Percentiles rank a stretch among this genome's conserved stretches.
These are phyloP conservation scores for Globisporangium camurandrum DNA, from an alignment of 352 stramenopile genomes.

Conservation along the genomic window DNA sequence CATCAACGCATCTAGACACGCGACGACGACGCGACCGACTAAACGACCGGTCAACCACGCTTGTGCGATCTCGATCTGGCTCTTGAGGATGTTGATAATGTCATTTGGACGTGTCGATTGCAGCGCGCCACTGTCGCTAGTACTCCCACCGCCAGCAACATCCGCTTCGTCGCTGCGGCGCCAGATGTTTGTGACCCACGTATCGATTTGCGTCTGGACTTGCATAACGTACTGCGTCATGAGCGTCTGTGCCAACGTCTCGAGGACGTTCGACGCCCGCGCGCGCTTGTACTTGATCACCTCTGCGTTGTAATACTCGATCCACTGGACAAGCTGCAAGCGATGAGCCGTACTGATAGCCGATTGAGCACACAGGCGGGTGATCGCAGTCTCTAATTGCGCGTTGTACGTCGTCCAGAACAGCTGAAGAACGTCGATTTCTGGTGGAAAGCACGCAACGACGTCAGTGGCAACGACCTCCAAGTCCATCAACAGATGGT, in stretches of 20 bases:
- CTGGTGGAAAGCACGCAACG: slow-evolving; percentile 52
- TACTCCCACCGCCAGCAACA: too few species aligned
- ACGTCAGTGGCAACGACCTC: slow-evolving; percentile 76
- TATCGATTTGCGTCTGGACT: slow-evolving; percentile 73
- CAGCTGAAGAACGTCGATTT: slow-evolving; percentile 77
- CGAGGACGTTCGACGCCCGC: slow-evolving; percentile 54
- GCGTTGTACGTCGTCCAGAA: slow-evolving; percentile 76
- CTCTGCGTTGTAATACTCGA: slow-evolving; percentile 85
- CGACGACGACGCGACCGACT: slow-evolving; percentile 55
- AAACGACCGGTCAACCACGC: slow-evolving; percentile 69
- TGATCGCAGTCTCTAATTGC: slow-evolving; percentile 62
- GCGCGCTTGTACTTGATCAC: slow-evolving; percentile 81
- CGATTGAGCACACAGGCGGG: slow-evolving; percentile 39
- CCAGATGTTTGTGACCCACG: slow-evolving; percentile 83
- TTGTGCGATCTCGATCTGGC: slow-evolving; percentile 78
- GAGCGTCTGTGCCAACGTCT: slow-evolving; percentile 58
- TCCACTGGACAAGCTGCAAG: slow-evolving; percentile 81
- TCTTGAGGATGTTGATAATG: slow-evolving; percentile 84
- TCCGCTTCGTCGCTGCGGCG: slow-evolving; percentile 47
- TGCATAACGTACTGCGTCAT: slow-evolving; percentile 71
- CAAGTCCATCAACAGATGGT: slow-evolving; percentile 71
- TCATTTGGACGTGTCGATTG: slow-evolving; percentile 78
- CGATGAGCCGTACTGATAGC: slow-evolving; percentile 68
- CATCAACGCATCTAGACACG: slow-evolving; percentile 69
- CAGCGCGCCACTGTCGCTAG: too few species aligned